These are phyloP conservation scores for Leishmania turanica DNA, from an alignment of 208 protist genomes.

Conservation along the genomic window DNA sequence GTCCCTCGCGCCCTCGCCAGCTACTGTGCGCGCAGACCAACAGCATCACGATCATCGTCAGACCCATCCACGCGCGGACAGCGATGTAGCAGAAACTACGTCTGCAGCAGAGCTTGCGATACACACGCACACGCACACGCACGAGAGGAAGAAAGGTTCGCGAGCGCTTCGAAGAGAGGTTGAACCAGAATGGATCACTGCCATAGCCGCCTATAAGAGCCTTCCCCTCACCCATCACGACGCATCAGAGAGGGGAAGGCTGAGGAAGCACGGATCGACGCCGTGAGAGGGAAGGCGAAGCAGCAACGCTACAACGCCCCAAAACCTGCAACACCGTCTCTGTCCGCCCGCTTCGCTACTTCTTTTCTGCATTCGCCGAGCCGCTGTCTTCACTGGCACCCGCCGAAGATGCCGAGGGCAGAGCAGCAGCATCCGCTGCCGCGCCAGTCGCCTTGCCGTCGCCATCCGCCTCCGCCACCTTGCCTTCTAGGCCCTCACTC, in stretches of 20 bases:
- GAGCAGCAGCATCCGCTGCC: neutral
- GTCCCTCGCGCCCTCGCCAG: neutral
- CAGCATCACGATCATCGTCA: neutral
- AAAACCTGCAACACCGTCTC: neutral
- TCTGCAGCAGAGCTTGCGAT: neutral
- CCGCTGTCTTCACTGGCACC: neutral
- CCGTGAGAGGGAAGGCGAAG: neutral
- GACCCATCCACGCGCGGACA: neutral
- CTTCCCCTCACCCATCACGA: neutral
- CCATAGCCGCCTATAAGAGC: neutral
- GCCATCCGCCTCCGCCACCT: conserved; percentile 19
- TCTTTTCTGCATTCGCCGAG: neutral
- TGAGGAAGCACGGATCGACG: neutral
- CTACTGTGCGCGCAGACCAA: neutral
- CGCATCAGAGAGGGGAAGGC: too few species aligned
- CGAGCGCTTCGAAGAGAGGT: neutral
- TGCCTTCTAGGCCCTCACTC: conserved; percentile 30
- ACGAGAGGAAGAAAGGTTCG: neutral
- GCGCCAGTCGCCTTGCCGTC: neutral
- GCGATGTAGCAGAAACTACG: neutral
- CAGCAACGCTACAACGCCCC: neutral
- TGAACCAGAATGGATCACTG: neutral
- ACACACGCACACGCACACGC: neutral
- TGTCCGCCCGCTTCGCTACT: neutral
- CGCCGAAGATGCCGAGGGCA: neutral